Conservation (phyloP, 805 yeast species). For the Kuraishia floccosa region DNA sequence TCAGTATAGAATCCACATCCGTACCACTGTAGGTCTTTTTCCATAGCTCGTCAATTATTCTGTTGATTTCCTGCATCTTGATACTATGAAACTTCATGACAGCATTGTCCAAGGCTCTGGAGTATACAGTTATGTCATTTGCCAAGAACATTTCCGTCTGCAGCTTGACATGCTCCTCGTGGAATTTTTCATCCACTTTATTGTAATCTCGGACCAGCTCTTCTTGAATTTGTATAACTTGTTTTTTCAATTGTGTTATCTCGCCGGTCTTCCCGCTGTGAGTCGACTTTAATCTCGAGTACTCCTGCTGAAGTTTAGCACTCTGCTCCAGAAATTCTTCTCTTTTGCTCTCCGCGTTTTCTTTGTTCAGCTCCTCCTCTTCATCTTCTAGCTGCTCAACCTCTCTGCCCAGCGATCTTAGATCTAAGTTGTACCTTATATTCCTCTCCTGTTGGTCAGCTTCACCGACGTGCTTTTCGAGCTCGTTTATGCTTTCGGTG, state of each 20-base stretch:
- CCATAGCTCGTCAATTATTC: conserved; percentile 87
- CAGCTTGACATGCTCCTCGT: conserved; percentile 60
- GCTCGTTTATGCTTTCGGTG: conserved; percentile 16
- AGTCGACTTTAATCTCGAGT: conserved; percentile 43
- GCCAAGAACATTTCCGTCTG: conserved; percentile 69
- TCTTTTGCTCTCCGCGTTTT: conserved; percentile 49
- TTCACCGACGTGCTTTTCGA: conserved; percentile 35
- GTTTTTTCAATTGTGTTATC: conserved; percentile 70
- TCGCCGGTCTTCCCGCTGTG: conserved; percentile 81
- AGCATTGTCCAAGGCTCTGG: conserved; percentile 82
- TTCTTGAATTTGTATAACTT: conserved; percentile 36
- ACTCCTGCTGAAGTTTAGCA: conserved; percentile 31
- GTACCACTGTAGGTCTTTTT: conserved; percentile 88
- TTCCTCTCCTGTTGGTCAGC: conserved; percentile 52
- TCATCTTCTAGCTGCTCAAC: conserved; percentile 22
- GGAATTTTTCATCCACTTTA: conserved; percentile 52
- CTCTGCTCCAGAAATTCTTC: conserved; percentile 52
- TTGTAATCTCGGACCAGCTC: conserved; percentile 67
- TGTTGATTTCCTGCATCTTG: conserved; percentile 89
- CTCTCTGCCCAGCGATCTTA: conserved; percentile 31
- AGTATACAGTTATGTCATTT: conserved; percentile 72
- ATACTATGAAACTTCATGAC: conserved; percentile 86
- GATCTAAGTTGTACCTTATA: conserved; percentile 52
- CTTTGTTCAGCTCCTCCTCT: conserved; percentile 34
- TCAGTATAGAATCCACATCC: conserved; percentile 84